These are phyloP conservation scores for Macrocybe sp. DNA, from an alignment of 1,284 basidiomycete species.

Conservation along the genomic window DNA sequence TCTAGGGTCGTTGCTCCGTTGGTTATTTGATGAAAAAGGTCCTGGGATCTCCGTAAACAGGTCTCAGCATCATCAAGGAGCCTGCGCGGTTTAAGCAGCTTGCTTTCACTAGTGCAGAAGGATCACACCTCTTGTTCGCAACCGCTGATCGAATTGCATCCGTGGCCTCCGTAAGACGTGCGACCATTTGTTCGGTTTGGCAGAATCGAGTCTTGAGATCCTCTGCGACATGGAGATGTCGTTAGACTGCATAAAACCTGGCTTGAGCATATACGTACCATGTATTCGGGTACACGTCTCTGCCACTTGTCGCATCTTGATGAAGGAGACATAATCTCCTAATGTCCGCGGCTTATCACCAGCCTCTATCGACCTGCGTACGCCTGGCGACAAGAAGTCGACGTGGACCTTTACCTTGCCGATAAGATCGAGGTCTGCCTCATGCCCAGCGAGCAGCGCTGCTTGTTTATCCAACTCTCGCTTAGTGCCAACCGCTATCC, in stretches of 20 bases:
- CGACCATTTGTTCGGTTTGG: slow-evolving; percentile 50
- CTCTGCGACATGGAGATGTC: slow-evolving; percentile 28
- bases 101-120: slow-evolving; percentile 3
- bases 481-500: slow-evolving; percentile 46
- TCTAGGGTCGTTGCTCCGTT: slow-evolving; percentile 49
- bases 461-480: slow-evolving; percentile 63
- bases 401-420: slow-evolving; percentile 60
- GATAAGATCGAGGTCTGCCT: slow-evolving; percentile 67
- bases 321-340: slow-evolving; percentile 73
- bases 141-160: slow-evolving; percentile 52
- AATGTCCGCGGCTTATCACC: slow-evolving; percentile 66
- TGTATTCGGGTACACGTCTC: slow-evolving; percentile 70
- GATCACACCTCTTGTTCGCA: slow-evolving; percentile 43
- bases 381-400: slow-evolving; percentile 66
- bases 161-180: slow-evolving; percentile 51
- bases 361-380: slow-evolving; percentile 60
- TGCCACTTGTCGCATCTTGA: slow-evolving; percentile 75
- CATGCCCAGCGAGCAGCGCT: slow-evolving; percentile 51
- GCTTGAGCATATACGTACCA: slow-evolving; percentile 34
- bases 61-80: slow-evolving; percentile 55
- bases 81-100: slow-evolving; percentile 27
- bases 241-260: no score
- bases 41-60: slow-evolving; percentile 50
- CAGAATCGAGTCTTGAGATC: slow-evolving; percentile 51
- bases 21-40: slow-evolving; percentile 50